Evolutionary conservation across 352 stramenopile genomes (phyloP).

Genomic region (Thraustotheca clavata): DNA sequence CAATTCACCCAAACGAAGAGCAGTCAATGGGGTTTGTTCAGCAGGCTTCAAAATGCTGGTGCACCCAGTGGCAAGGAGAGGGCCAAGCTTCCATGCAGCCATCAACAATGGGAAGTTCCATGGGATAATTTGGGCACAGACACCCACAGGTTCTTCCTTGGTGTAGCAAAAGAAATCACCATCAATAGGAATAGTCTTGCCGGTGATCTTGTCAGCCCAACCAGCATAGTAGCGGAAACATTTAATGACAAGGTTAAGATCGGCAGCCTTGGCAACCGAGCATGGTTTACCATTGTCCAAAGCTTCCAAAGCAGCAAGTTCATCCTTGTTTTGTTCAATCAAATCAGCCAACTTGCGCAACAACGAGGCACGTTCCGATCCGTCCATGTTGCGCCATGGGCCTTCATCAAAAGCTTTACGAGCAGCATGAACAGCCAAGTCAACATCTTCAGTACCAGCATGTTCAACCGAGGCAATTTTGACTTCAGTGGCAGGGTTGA

Average conservation of each 20-base stretch:
- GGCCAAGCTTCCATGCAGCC: conserved; percentile 89
- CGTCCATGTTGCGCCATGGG: conserved; percentile 48
- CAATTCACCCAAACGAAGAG: conserved; percentile 78
- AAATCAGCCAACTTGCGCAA: conserved; percentile 38
- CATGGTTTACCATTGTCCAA: conserved; percentile 92
- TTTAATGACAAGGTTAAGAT: conserved; percentile 59
- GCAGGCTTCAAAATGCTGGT: conserved; percentile 91
- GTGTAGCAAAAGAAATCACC: conserved; percentile 50
- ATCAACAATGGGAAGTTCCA: conserved; percentile 97
- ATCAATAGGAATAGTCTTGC: conserved; percentile 50
- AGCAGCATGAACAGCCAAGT: conserved; percentile 59
- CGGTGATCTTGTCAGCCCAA: conserved; percentile 78
- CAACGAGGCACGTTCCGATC: conserved; percentile 30
- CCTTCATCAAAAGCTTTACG: conserved; percentile 55
- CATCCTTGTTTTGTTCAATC: conserved; percentile 46
- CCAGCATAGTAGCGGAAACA: conserved; percentile 92
- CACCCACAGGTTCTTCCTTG: conserved; percentile 66
- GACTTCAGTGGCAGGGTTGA: conserved; percentile 77
- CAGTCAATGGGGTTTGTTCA: conserved; percentile 89
- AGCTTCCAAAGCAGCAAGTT: conserved; percentile 80
- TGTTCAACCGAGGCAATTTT: conserved; percentile 63
- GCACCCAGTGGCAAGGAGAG: conserved; percentile 85
- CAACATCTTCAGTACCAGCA: conserved; percentile 51
- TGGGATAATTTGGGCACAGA: conserved; percentile 87
- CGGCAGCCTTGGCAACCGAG: conserved; percentile 66